A percentile compares a stretch with the other conserved stretches of the same genome.
These are phyloP conservation scores for Boletales sp. DNA, from an alignment of 768 basidiomycete genomes.

Conservation along the genomic window DNA sequence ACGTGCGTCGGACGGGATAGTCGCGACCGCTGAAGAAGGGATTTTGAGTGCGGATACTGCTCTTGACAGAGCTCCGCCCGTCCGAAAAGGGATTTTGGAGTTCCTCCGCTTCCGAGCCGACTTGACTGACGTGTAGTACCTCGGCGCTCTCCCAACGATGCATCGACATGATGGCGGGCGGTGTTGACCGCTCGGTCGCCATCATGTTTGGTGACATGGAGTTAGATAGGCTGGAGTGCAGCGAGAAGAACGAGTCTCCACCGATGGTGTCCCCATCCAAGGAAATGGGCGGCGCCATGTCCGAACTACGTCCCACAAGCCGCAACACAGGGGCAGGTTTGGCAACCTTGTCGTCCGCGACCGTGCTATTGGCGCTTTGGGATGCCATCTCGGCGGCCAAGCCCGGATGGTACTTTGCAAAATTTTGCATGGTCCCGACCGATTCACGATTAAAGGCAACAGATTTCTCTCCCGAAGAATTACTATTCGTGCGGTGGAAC, in stretches of 20 bases:
- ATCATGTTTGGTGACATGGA: constrained; percentile 48
- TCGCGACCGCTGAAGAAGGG: constrained; percentile 42
- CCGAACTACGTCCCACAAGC: constrained; percentile 40
- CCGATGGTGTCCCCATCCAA: constrained; percentile 50
- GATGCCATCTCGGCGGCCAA: constrained; percentile 52
- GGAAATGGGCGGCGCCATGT: constrained; percentile 38
- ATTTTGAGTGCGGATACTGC: constrained; percentile 24
- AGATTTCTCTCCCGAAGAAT: constrained; percentile 46
- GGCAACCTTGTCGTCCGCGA: constrained; percentile 5
- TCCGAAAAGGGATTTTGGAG: constrained; percentile 28
- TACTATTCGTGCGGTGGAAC: constrained; percentile 59
- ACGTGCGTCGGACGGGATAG: constrained; percentile 25
- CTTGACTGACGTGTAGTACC: constrained; percentile 43
- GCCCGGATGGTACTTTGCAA: constrained; percentile 56
- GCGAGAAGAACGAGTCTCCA: constrained; percentile 48
- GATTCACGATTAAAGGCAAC: constrained; percentile 36
- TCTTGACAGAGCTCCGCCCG: constrained; percentile 12
- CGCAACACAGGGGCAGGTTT: constrained; percentile 37
- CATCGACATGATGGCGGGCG: constrained; percentile 46
- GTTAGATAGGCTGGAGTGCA: constrained; percentile 39
- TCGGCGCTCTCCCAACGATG: constrained; percentile 74
- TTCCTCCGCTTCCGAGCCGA: constrained; percentile 11
- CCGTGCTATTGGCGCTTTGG: constrained; percentile 24
- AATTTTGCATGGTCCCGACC: constrained; percentile 36
- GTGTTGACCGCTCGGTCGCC: constrained; percentile 59